Conservation (phyloP, 139 green algal genomes). For the Volvox reticuliferus region DNA sequence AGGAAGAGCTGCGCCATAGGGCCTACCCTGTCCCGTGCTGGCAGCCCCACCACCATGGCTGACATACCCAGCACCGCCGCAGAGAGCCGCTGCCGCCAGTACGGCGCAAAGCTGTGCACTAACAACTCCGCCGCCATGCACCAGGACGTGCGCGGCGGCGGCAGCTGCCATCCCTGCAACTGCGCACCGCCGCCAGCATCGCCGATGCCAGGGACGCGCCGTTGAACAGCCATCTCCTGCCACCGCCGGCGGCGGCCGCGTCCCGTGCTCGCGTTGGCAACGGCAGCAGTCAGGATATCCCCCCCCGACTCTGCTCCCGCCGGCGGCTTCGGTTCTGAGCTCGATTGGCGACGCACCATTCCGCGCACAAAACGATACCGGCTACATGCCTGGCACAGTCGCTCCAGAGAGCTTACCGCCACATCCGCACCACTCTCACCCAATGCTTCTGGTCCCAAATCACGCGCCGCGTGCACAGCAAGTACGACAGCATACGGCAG, state of each 20-base stretch:
- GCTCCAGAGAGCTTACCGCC: not conserved
- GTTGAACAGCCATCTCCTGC: not conserved
- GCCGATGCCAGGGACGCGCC: not conserved
- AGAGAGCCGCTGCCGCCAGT: conserved; percentile 12
- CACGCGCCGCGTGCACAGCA: not conserved
- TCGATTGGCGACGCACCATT: not conserved
- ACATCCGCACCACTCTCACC: not conserved
- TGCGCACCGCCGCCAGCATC: not conserved
- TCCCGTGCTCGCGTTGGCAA: not conserved
- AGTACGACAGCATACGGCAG: conserved; percentile 29
- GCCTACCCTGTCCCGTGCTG: not conserved
- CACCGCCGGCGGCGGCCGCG: not conserved
- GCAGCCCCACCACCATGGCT: not conserved
- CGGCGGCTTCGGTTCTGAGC: not conserved
- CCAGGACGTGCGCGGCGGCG: not conserved
- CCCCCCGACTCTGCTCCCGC: too few species aligned
- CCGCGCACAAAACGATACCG: not conserved
- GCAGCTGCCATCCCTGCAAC: not conserved
- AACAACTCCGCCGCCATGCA: not conserved
- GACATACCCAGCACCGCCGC: not conserved
- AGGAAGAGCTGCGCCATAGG: conserved; percentile 11
- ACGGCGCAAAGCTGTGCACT: not conserved
- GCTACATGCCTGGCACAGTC: not conserved
- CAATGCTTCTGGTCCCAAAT: not conserved
- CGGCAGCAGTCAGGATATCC: too few species aligned